Conservation (phyloP, 1,284 basidiomycete species). For the Lentinula novae-zelandiae region DNA sequence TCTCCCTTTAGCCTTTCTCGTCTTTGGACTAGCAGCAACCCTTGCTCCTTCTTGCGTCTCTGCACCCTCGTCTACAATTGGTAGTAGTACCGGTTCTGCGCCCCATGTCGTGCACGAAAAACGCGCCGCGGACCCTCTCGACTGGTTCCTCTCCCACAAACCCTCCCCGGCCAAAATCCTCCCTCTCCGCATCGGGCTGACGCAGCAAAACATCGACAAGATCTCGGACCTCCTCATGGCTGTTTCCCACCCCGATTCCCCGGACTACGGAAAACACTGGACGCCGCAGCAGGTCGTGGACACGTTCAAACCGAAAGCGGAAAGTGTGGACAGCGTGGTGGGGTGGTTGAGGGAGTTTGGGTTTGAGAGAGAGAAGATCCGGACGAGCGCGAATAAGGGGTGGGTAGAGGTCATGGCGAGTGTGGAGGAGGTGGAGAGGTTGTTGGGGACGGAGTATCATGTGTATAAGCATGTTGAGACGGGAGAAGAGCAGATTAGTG, state of each 20-base stretch:
- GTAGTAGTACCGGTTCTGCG: neutral
- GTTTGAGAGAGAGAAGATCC: conserved; percentile 33
- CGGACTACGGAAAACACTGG: conserved; percentile 36
- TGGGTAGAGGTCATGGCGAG: conserved; percentile 47
- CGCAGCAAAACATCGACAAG: conserved; percentile 39
- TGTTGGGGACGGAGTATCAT: conserved; percentile 47
- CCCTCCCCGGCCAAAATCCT: conserved; percentile 29
- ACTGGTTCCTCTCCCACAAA: conserved; percentile 31
- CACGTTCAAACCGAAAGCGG: conserved; percentile 30
- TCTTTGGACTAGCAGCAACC: neutral
- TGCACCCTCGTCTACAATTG: conserved; percentile 1
- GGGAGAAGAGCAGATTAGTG: conserved; percentile 29
- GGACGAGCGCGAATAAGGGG: conserved; percentile 34
- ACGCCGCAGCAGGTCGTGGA: conserved; percentile 27
- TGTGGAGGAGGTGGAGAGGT: conserved; percentile 38
- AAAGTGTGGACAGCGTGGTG: conserved; percentile 5
- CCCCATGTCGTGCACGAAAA: conserved; percentile 37
- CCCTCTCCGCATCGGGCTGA: conserved; percentile 44
- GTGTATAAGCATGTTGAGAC: conserved; percentile 36
- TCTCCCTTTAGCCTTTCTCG: neutral
- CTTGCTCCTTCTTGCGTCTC: neutral
- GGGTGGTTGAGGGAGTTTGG: conserved; percentile 40
- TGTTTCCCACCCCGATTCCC: conserved; percentile 40
- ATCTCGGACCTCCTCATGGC: conserved; percentile 40
- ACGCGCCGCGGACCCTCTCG: conserved; percentile 31